A percentile compares a stretch with the other conserved stretches of the same genome.
These are phyloP conservation scores for Cornus kousa DNA, from an alignment of 148 eudicot species.

Conservation along the genomic window DNA sequence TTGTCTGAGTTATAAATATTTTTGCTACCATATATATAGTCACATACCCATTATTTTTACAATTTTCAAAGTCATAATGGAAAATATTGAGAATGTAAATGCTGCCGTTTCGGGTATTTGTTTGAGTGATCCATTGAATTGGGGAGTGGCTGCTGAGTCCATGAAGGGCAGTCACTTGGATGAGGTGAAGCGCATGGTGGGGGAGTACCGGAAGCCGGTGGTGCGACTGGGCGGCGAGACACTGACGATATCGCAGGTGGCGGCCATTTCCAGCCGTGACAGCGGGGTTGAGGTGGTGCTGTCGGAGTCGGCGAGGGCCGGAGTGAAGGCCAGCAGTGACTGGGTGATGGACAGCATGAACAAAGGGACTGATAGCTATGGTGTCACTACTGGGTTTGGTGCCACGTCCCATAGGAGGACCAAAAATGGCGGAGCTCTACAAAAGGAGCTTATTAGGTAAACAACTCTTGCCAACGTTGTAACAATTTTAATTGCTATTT, in stretches of 20 bases:
- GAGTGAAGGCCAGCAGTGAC: slow-evolving; percentile 83
- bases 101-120: slow-evolving; percentile 23
- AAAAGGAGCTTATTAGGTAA: slow-evolving; percentile 81
- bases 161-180: slow-evolving; percentile 68
- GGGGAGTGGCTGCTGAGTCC: slow-evolving; percentile 63
- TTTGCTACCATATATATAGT: no score
- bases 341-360: slow-evolving; percentile 92
- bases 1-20: no score
- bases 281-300: slow-evolving; percentile 52
- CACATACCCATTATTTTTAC: background rate
- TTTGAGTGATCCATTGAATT: slow-evolving; percentile 60
- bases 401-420: slow-evolving; percentile 88
- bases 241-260: slow-evolving; percentile 66
- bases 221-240: slow-evolving; percentile 62
- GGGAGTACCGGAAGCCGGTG: slow-evolving; percentile 52
- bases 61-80: background rate
- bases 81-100: slow-evolving; percentile 14
- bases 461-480: background rate
- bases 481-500: no score
- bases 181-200: slow-evolving; percentile 80
- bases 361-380: slow-evolving; percentile 83
- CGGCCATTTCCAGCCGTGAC: slow-evolving; percentile 50
- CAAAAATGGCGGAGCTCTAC: slow-evolving; percentile 83
- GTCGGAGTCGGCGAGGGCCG: slow-evolving; percentile 49
- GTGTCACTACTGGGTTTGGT: slow-evolving; percentile 86